Base-by-base conservation (phyloP, 2,329 filamentous ascomycete genomes). In the Stagonosporopsis chrysanthemi region DNA sequence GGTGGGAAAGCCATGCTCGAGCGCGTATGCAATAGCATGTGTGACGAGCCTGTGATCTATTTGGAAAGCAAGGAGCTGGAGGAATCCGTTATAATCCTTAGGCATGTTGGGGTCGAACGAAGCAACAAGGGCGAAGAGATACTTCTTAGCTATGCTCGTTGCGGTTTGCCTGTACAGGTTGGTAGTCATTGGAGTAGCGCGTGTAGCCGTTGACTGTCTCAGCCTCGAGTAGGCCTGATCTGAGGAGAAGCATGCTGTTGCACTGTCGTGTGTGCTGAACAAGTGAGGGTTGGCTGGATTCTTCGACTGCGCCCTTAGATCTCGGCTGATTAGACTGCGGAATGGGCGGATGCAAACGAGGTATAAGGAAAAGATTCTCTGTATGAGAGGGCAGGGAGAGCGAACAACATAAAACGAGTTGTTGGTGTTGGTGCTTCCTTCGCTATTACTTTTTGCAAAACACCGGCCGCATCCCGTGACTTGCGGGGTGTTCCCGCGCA, bases 91-190 rank as follows among this genome's bases (percentile, higher is more conserved):
- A 36, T 48, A 54, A 43, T 54, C 51, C 36, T 54, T 54, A 40
- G 43, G 51, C 22, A 28, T 54, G 28, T 41, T 54, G 17, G 44
- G 51, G 28, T 54, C 28, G 22, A 54, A 48, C 36, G 26, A 19
- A 42, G 17, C 12, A 42, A 54, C 38, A 2, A 54, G 43, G 33
- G 23, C n/a, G 6, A 24, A 36, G 12, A 54, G 24, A 43, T 54
- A 36, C 43, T 54, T 54, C 51, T 54, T 54, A 36, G 51, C 51
- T 35, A 54, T 54, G 43, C 51, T 54, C 5, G 38, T 39, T 24
- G 44, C 43, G 15, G 31, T 47, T 42, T 54, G 19, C n/a, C 43
- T 41, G 28, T n/a, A n/a, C n/a, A n/a, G n/a, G n/a, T n/a, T n/a
- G n/a, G n/a, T n/a, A n/a, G n/a, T n/a, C n/a, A n/a, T 29, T 36